A percentile compares a stretch with the other conserved stretches of the same genome.
phyloP scores from a whole-genome alignment of 116 monocot species.

The Phalaenopsis hybrid region DNA sequence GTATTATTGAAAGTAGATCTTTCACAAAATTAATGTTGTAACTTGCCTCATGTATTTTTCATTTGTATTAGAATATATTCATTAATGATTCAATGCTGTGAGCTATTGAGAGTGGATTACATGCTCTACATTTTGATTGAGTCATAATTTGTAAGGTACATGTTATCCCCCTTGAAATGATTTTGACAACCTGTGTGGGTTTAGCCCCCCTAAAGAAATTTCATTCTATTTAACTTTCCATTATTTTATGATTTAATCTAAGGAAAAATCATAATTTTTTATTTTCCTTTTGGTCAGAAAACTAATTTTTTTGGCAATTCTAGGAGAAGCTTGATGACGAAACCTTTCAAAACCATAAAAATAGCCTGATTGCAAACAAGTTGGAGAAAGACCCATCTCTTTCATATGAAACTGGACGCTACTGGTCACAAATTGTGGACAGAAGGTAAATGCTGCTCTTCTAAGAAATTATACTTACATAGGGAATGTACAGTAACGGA shows the following conservation, averaged over 20 bases:
- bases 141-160: not conserved
- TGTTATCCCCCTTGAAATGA: not conserved
- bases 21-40: not conserved
- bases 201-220: not conserved
- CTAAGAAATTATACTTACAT: not conserved
- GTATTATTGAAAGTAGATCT: not conserved
- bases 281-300: not conserved
- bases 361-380: constrained; percentile 74
- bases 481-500: not conserved
- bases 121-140: not conserved
- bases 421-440: constrained; percentile 78
- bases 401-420: constrained; percentile 59
- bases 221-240: not conserved
- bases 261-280: not conserved
- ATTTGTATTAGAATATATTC: not conserved
- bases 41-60: not conserved
- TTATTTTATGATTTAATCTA: not conserved
- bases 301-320: constrained; percentile 8
- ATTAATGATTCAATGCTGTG: not conserved
- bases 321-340: constrained; percentile 80
- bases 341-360: constrained; percentile 74
- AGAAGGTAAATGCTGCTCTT: constrained; percentile 44
- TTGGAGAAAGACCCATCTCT: constrained; percentile 92
- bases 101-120: not conserved
- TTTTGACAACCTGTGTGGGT: not conserved